A percentile compares a stretch with the other conserved stretches of the same genome.
phyloP scores from a whole-genome alignment of 352 stramenopile genomes.

The Aphanomyces euteiches region DNA sequence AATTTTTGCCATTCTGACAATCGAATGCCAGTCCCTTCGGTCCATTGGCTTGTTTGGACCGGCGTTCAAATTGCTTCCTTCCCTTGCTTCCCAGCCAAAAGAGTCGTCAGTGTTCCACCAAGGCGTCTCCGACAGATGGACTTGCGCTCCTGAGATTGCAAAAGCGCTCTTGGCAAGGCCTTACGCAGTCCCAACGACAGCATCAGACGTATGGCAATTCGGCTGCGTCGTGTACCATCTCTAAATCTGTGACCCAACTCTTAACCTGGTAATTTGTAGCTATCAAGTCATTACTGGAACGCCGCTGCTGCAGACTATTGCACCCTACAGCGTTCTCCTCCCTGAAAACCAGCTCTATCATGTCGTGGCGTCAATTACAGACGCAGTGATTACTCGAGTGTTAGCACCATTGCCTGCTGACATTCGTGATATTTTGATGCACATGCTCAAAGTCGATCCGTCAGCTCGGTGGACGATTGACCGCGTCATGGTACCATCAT shows the following conservation, averaged over 20 bases:
- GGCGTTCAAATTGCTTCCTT: constrained; percentile 40
- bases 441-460: constrained; percentile 44
- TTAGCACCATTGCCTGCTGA: constrained; percentile 38
- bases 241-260: neutral
- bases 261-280: constrained; percentile 32
- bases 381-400: constrained; percentile 41
- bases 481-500: constrained; percentile 38
- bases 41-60: neutral
- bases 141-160: constrained; percentile 51
- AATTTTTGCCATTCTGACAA: neutral
- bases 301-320: constrained; percentile 44
- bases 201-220: constrained; percentile 72
- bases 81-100: constrained; percentile 38
- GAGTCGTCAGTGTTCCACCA: neutral
- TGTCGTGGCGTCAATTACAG: constrained; percentile 53
- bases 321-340: constrained; percentile 44
- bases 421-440: constrained; percentile 45
- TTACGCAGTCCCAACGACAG: constrained; percentile 42
- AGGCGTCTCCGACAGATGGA: too few species aligned
- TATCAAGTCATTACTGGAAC: constrained; percentile 50
- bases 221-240: constrained; percentile 60
- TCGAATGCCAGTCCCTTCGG: neutral
- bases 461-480: constrained; percentile 52
- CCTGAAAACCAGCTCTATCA: constrained; percentile 44
- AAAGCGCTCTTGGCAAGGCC: constrained; percentile 44